Percentiles rank a stretch among this genome's conserved stretches.
Evolutionary conservation across 2,329 filamentous ascomycete species (phyloP).

Genomic region (Xylaria multiplex): DNA sequence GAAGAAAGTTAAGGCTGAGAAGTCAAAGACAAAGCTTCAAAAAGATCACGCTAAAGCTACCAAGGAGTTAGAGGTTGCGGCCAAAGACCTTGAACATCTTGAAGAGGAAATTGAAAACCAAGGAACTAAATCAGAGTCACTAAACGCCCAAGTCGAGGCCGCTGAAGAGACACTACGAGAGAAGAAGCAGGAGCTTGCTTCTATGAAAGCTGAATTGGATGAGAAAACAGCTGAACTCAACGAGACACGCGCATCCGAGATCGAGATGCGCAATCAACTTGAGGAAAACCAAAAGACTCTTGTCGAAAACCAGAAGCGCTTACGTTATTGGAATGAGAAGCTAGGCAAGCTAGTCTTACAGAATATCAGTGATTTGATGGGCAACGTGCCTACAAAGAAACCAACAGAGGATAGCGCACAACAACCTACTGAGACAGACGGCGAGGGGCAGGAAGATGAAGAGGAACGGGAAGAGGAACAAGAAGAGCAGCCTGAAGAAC

Average conservation of each 20-base stretch:
- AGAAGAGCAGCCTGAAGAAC: conserved; percentile 59
- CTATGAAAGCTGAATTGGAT: conserved; percentile 86
- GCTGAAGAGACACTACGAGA: conserved; percentile 80
- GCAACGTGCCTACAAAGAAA: conserved; percentile 49
- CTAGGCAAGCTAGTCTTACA: conserved; percentile 84
- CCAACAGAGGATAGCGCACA: conserved; percentile 34
- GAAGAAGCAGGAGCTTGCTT: conserved; percentile 82
- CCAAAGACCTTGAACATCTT: conserved; percentile 78
- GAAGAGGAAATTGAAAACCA: conserved; percentile 83
- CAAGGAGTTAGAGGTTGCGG: conserved; percentile 79
- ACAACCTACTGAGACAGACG: conserved; percentile 26
- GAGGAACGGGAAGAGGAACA: conserved; percentile 39
- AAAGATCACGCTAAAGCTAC: conserved; percentile 82
- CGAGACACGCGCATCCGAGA: conserved; percentile 86
- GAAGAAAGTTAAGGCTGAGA: conserved; percentile 90
- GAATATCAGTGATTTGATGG: conserved; percentile 76
- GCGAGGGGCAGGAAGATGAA: conserved; percentile 41
- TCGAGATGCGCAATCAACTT: conserved; percentile 98
- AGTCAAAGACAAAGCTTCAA: conserved; percentile 86
- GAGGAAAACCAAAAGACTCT: conserved; percentile 95
- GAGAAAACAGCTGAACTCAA: conserved; percentile 87
- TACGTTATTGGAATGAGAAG: conserved; percentile 90
- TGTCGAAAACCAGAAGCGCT: conserved; percentile 83
- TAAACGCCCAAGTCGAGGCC: conserved; percentile 79
- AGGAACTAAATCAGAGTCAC: conserved; percentile 76